Evolutionary conservation across 2,329 filamentous ascomycete genomes (phyloP).

Genomic region (Byssoonygena ceratinophila): DNA sequence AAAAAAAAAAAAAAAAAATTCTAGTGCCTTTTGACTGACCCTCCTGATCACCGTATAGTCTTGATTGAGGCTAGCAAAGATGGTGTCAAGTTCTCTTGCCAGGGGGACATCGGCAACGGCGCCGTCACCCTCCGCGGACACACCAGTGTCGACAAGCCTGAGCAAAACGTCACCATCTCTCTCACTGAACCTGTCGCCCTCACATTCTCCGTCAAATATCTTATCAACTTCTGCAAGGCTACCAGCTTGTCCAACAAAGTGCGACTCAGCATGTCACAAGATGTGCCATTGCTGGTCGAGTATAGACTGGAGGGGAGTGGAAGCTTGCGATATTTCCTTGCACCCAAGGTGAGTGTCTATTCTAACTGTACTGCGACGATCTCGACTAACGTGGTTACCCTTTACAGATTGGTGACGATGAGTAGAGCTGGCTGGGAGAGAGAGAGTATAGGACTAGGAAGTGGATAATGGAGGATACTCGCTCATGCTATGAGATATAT

Average conservation of each 20-base stretch:
- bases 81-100: conserved; percentile 87
- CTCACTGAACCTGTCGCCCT: conserved; percentile 85
- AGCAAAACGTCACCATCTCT: conserved; percentile 75
- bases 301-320: conserved; percentile 72
- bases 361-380: background rate
- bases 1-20: too few relatives aligned
- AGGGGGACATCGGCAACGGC: conserved; percentile 91
- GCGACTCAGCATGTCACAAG: conserved; percentile 87
- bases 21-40: background rate
- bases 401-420: conserved; percentile 52
- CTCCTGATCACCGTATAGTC: conserved; percentile 44
- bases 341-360: conserved; percentile 67
- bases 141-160: conserved; percentile 79
- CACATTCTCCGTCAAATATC: conserved; percentile 97
- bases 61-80: conserved; percentile 95
- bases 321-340: conserved; percentile 93
- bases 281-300: conserved; percentile 92
- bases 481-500: too few relatives aligned
- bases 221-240: conserved; percentile 99
- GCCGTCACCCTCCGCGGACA: conserved; percentile 84
- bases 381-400: conserved; percentile 27
- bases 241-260: conserved; percentile 70
- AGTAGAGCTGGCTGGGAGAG: conserved; percentile 33
- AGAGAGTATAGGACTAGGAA: too few relatives aligned
- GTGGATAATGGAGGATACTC: too few relatives aligned